Conservation (phyloP, 139 green algal species). For the Spirogloea muscicola region DNA sequence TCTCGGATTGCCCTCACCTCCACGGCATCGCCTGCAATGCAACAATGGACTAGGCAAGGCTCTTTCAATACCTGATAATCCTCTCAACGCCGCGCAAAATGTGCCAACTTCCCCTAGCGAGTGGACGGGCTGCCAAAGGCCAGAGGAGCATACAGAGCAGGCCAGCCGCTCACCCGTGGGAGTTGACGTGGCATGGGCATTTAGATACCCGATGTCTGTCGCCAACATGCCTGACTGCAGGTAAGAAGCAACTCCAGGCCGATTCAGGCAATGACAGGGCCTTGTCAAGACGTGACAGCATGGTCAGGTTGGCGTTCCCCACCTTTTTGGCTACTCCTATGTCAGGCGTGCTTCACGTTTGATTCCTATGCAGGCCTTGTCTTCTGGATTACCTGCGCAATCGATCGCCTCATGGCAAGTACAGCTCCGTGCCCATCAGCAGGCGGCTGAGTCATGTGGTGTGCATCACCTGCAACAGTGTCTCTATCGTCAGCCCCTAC, state of each 20-base stretch:
- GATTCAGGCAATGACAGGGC: too few relatives aligned
- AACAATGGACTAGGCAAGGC: background rate
- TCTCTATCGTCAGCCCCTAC: too few relatives aligned
- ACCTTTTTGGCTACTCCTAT: too few relatives aligned
- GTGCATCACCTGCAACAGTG: constrained; percentile 64
- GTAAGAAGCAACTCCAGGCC: constrained; percentile 50
- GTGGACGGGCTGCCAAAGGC: too few relatives aligned
- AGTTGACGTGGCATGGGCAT: constrained; percentile 73
- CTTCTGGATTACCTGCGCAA: constrained; percentile 24
- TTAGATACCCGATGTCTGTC: constrained; percentile 76
- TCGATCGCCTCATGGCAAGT: constrained; percentile 58
- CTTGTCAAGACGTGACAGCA: too few relatives aligned
- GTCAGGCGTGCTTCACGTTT: too few relatives aligned
- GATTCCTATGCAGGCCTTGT: too few relatives aligned
- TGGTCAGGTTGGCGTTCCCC: too few relatives aligned
- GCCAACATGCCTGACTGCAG: constrained; percentile 52
- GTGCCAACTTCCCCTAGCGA: too few relatives aligned
- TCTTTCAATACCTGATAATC: too few relatives aligned
- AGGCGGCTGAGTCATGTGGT: constrained; percentile 86
- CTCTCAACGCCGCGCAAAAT: too few relatives aligned
- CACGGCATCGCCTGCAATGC: constrained; percentile 65
- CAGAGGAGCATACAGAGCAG: too few relatives aligned
- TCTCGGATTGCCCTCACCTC: constrained; percentile 67
- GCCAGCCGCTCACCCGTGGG: constrained; percentile 25
- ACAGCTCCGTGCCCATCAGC: constrained; percentile 54